Conservation (phyloP, 164 flowering plant species). For the Nymphaea thermarum region DNA sequence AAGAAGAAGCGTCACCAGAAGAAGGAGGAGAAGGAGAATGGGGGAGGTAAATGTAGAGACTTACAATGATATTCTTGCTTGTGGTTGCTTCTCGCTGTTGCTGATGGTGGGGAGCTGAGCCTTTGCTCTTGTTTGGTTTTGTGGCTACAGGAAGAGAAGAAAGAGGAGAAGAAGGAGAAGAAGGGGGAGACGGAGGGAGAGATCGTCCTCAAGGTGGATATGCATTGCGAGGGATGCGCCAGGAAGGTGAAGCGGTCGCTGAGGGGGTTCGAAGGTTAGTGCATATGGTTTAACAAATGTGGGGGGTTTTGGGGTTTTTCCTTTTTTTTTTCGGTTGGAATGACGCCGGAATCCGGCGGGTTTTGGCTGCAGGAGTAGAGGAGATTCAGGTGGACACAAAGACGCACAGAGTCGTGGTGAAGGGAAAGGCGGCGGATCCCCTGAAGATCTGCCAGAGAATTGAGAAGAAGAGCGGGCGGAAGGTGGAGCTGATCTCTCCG, state of each 20-base stretch:
- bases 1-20: too few species aligned
- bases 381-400: conserved; percentile 58
- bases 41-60: too few species aligned
- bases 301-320: not conserved
- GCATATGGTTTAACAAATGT: not conserved
- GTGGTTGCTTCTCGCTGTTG: too few species aligned
- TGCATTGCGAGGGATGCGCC: conserved; percentile 97
- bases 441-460: conserved; percentile 61
- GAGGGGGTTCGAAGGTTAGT: conserved; percentile 54
- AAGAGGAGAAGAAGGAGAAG: conserved; percentile 9
- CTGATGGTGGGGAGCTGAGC: too few species aligned
- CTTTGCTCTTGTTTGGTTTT: too few species aligned
- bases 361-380: conserved; percentile 53
- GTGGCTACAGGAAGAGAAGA: not conserved
- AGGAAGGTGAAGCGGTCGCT: conserved; percentile 54
- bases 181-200: conserved; percentile 18
- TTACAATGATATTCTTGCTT: too few species aligned
- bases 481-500: conserved; percentile 75
- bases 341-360: not conserved
- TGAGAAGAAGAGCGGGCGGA: conserved; percentile 64
- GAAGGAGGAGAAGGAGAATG: too few species aligned
- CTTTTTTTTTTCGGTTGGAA: not conserved
- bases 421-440: conserved; percentile 76
- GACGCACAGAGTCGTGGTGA: conserved; percentile 64
- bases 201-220: conserved; percentile 55